These are phyloP conservation scores for Pseudogymnoascus destructans DNA, from an alignment of 2,329 filamentous ascomycete genomes.

Conservation along the genomic window DNA sequence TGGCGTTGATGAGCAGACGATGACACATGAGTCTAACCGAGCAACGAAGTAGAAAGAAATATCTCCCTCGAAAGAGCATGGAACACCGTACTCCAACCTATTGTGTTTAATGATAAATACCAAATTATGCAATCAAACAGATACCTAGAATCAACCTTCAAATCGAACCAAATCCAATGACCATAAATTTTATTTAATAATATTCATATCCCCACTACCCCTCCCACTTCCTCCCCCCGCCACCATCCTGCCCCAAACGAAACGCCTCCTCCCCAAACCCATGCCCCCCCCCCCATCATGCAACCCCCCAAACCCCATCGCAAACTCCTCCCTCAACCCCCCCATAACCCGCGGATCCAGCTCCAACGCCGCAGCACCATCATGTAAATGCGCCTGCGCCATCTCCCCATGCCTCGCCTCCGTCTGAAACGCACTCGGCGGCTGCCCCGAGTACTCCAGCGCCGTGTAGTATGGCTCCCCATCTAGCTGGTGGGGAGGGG, in stretches of 20 bases:
- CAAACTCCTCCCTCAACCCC: background rate
- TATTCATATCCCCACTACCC: background rate
- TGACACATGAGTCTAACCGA: conserved; percentile 7
- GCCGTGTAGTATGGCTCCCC: background rate
- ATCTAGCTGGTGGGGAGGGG: background rate
- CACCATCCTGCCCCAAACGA: background rate
- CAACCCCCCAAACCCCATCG: background rate
- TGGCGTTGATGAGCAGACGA: conserved; percentile 4
- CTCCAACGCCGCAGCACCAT: background rate
- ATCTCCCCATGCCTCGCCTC: background rate
- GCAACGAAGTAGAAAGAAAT: conserved; percentile 7
- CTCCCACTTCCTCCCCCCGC: background rate
- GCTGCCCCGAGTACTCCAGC: background rate
- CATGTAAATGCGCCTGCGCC: background rate
- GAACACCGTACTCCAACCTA: background rate
- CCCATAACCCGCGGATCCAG: background rate
- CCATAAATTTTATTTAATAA: background rate
- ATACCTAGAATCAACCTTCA: background rate
- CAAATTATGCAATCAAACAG: background rate
- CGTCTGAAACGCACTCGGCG: background rate
- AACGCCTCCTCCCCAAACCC: background rate
- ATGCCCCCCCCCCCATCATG: background rate
- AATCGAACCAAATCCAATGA: too few relatives aligned
- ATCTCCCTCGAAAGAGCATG: conserved; percentile 8
- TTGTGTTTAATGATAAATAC: conserved; percentile 1